Evolutionary conservation across 2,329 filamentous ascomycete genomes (phyloP).

Genomic region (Phyllachora maydis): DNA sequence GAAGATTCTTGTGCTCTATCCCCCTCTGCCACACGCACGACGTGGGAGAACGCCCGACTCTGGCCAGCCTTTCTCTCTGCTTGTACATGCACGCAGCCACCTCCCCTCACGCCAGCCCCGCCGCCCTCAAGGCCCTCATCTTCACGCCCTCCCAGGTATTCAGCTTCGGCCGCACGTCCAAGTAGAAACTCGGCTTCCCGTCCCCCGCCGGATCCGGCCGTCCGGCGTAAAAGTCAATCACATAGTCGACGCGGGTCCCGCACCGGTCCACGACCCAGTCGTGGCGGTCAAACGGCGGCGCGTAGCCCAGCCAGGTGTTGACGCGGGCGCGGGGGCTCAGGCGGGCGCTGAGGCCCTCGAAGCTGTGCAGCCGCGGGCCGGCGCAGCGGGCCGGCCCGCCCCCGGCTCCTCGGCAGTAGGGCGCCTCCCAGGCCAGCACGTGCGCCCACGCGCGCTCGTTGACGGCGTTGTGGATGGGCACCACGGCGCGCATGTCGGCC

Average conservation of each 20-base stretch:
- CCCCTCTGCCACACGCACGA: too few relatives aligned
- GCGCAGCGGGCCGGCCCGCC: slow-evolving; percentile 30
- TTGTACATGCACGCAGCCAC: too few relatives aligned
- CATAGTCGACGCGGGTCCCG: slow-evolving; percentile 69
- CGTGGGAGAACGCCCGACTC: too few relatives aligned
- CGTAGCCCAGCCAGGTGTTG: slow-evolving; percentile 74
- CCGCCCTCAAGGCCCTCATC: slow-evolving; percentile 34
- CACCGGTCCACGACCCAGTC: slow-evolving; percentile 96
- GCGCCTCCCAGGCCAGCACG: slow-evolving; percentile 74
- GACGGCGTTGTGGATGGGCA: slow-evolving; percentile 95
- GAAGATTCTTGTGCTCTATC: too few relatives aligned
- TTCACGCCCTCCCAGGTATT: slow-evolving; percentile 47
- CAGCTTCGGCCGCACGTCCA: slow-evolving; percentile 48
- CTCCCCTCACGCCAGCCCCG: slow-evolving; percentile 22
- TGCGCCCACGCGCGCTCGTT: slow-evolving; percentile 93
- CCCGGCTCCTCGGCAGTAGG: slow-evolving; percentile 30
- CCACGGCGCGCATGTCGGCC: slow-evolving; percentile 72
- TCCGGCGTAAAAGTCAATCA: slow-evolving; percentile 95
- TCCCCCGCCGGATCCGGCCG: slow-evolving; percentile 19
- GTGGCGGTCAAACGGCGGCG: slow-evolving; percentile 81
- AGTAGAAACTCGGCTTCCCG: slow-evolving; percentile 35
- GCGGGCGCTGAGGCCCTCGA: slow-evolving; percentile 47
- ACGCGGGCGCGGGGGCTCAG: slow-evolving; percentile 70
- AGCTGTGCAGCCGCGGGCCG: slow-evolving; percentile 67
- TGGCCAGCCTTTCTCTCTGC: not conserved